Evolutionary conservation across 2,329 filamentous ascomycete genomes (phyloP), one percentile per base, ranked within the genome.

Genomic region (Plenodomus biglobosus): DNA sequence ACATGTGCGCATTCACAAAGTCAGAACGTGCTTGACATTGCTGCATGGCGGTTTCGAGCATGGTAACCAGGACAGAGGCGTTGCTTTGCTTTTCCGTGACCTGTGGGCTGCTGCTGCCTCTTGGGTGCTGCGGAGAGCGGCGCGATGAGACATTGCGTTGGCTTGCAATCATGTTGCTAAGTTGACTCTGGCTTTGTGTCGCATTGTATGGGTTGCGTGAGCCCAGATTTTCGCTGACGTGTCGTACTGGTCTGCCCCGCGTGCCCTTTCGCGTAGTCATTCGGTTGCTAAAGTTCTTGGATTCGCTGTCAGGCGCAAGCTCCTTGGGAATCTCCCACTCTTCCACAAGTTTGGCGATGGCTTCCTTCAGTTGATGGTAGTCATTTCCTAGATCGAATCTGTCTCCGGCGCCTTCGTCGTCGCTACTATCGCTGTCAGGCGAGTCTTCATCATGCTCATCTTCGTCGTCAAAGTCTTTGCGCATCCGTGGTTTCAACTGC

Each of bases 1-100:
- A 96, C 42, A 89, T 80, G 59, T 95, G 89, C 1, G 90, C 87
- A 22, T 86, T 86, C 41, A 94, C 84, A 62, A 91, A 96, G 66
- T 95, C 90, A 0, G 87, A 88, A 52, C 88, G 84, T 19, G 87
- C 84, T 59, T 88, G 85, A 46, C 88, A 91, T 66, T 90, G 87
- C 1, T 85, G 80, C 57, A 87, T 88, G 15, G 89, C 89, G 16
- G 86, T 85, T 55, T 87, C 85, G 21, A 92, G 80, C 86, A 92
- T 91, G 1, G 82, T 80, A 35, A 89, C 79, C 10, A 90, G 73
- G 4, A 86, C 80, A 1, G 73, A 73, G 22, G 60, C 64, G 43
- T 62, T 81, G 75, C 50, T 70, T 18, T 61, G 53, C 35, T 65
- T 65, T 19, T 70, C 64, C 2, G 62, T 56, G 3, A 55, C 51